These are phyloP conservation scores for Eruca vesicaria DNA, from an alignment of 441 rosid genomes.

Conservation along the genomic window DNA sequence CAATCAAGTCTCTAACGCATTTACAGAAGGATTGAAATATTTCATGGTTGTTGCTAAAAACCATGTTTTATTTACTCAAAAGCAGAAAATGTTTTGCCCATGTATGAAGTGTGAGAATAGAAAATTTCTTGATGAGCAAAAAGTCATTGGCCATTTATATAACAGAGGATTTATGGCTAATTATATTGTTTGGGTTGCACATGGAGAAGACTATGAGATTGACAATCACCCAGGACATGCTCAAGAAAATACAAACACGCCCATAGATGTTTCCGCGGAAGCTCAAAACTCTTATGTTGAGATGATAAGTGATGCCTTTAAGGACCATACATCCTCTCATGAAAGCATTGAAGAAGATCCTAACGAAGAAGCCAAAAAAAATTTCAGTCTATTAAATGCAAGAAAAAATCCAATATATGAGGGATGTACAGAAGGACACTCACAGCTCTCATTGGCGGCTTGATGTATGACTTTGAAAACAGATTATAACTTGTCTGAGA, in stretches of 20 bases:
- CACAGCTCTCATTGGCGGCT: background rate
- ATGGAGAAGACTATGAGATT: background rate
- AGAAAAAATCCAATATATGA: background rate
- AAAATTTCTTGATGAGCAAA: background rate
- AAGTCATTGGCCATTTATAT: background rate
- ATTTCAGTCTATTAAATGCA: background rate
- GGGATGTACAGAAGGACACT: background rate
- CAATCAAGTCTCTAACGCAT: background rate
- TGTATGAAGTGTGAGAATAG: background rate
- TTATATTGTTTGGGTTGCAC: background rate
- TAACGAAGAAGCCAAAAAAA: background rate
- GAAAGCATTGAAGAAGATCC: background rate
- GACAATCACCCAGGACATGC: background rate
- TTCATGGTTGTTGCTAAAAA: background rate
- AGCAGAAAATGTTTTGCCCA: background rate
- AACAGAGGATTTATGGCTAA: background rate
- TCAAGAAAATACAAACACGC: background rate
- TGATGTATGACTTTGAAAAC: background rate
- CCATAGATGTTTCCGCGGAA: background rate
- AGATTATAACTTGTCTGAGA: conserved; percentile 1
- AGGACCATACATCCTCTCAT: background rate
- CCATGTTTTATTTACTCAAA: background rate
- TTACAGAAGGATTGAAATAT: background rate
- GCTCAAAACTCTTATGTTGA: background rate
- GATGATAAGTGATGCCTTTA: conserved; percentile 1